These are phyloP conservation scores for Cryptosporidium viatorum DNA, from an alignment of 169 alveolate genomes.

Conservation along the genomic window DNA sequence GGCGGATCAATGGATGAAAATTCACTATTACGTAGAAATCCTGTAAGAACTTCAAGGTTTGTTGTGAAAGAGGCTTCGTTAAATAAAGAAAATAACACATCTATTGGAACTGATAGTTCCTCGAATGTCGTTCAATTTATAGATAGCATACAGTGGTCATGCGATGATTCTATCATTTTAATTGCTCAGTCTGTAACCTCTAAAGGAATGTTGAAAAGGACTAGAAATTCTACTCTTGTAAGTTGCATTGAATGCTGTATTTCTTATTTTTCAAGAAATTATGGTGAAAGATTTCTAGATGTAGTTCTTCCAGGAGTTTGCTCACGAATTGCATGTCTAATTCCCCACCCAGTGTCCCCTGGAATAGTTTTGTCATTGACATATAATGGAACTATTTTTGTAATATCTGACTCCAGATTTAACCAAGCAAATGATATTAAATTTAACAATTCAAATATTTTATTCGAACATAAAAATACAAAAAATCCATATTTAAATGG, in stretches of 20 bases:
- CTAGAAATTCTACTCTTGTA: conserved; percentile 19
- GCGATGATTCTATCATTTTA: conserved; percentile 52
- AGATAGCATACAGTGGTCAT: conserved; percentile 67
- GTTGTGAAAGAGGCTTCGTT: background rate
- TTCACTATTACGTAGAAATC: conserved; percentile 18
- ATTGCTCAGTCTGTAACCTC: conserved; percentile 54
- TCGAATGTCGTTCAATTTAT: conserved; percentile 46
- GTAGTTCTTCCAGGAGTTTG: conserved; percentile 58
- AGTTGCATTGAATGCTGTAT: conserved; percentile 50
- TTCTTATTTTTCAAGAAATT: conserved; percentile 55
- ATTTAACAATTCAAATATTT: conserved; percentile 3
- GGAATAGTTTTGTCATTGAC: conserved; percentile 31
- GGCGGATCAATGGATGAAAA: conserved; percentile 41
- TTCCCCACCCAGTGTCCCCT: conserved; percentile 41
- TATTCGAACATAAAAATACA: conserved; percentile 21
- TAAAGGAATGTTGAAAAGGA: conserved; percentile 20
- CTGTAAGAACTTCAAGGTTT: conserved; percentile 46
- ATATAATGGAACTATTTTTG: conserved; percentile 46
- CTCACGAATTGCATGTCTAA: conserved; percentile 36
- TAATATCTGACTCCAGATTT: background rate
- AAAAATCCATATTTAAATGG: conserved; percentile 70
- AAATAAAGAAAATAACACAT: conserved; percentile 19
- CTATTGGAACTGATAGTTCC: background rate
- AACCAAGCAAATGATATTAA: background rate
- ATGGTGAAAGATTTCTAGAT: conserved; percentile 27